Evolutionary conservation across 1,284 basidiomycete species (phyloP).

Genomic region (Puccinia novopanici): DNA sequence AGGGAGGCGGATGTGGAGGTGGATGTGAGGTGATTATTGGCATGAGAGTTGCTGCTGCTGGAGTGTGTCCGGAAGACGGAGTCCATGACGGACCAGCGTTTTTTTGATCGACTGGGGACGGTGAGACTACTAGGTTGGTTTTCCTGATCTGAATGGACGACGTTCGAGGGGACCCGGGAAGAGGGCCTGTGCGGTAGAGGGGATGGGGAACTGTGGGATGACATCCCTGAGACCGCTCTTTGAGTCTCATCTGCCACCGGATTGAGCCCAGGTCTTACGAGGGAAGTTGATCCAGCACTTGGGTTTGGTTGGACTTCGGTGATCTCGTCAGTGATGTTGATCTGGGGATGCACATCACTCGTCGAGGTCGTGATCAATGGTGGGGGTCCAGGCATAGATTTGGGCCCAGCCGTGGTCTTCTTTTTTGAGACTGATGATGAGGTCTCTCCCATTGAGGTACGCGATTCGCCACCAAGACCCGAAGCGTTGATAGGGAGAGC

Average conservation of each 20-base stretch:
- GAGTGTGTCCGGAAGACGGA: conserved; percentile 41
- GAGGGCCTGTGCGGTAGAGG: background rate
- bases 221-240: background rate
- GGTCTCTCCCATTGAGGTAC: background rate
- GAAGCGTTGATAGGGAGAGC: background rate
- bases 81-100: conserved; percentile 50
- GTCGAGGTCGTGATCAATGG: background rate
- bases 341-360: conserved; percentile 12
- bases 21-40: background rate
- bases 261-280: conserved; percentile 9
- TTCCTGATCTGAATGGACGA: conserved; percentile 24
- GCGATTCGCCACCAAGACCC: background rate
- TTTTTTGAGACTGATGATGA: background rate
- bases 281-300: background rate
- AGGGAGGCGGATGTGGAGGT: background rate
- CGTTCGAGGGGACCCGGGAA: conserved; percentile 6
- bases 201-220: background rate
- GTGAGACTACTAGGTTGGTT: conserved; percentile 27
- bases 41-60: conserved; percentile 20
- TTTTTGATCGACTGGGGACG: conserved; percentile 30
- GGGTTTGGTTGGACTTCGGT: conserved; percentile 2
- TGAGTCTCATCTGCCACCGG: background rate
- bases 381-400: background rate
- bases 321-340: conserved; percentile 16
- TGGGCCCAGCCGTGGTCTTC: background rate